Evolutionary conservation across 805 yeast genomes (phyloP).

Genomic region (Candida sakaeoensis): DNA sequence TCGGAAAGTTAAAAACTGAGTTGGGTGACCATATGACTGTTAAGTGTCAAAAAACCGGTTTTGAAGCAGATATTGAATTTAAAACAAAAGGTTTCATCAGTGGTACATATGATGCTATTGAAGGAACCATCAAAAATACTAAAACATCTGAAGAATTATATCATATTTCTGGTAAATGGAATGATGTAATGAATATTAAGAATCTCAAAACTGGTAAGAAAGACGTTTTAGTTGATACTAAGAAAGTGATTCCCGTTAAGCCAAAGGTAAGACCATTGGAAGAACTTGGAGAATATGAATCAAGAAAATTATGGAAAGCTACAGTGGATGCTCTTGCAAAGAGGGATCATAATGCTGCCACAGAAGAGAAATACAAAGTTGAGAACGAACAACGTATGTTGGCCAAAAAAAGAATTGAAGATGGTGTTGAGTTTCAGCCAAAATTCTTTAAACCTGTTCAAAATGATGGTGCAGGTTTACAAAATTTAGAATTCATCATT

Average conservation of each 20-base stretch:
- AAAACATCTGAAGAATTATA: conserved; percentile 50
- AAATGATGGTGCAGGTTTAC: conserved; percentile 12
- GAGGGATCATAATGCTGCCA: conserved; percentile 79
- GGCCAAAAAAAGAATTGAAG: conserved; percentile 72
- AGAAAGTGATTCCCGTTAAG: conserved; percentile 44
- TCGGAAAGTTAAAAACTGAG: conserved; percentile 87
- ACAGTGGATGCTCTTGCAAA: conserved; percentile 78
- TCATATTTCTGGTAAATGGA: conserved; percentile 89
- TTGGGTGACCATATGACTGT: conserved; percentile 89
- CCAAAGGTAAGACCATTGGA: conserved; percentile 75
- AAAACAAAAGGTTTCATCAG: conserved; percentile 92
- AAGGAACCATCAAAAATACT: conserved; percentile 56
- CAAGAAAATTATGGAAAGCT: conserved; percentile 76
- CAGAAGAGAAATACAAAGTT: conserved; percentile 81
- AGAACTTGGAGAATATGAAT: conserved; percentile 80
- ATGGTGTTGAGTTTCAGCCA: conserved; percentile 79
- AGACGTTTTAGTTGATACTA: conserved; percentile 44
- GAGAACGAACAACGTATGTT: conserved; percentile 80
- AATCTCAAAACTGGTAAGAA: conserved; percentile 42
- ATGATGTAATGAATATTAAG: conserved; percentile 72
- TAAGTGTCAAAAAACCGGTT: conserved; percentile 54
- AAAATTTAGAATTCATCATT: conserved; percentile 55
- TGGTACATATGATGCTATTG: conserved; percentile 87
- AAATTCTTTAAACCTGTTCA: conserved; percentile 60
- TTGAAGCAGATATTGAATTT: conserved; percentile 81